These are phyloP conservation scores for Rhodotorula glutinis DNA, from an alignment of 1,284 basidiomycete genomes.

Conservation along the genomic window DNA sequence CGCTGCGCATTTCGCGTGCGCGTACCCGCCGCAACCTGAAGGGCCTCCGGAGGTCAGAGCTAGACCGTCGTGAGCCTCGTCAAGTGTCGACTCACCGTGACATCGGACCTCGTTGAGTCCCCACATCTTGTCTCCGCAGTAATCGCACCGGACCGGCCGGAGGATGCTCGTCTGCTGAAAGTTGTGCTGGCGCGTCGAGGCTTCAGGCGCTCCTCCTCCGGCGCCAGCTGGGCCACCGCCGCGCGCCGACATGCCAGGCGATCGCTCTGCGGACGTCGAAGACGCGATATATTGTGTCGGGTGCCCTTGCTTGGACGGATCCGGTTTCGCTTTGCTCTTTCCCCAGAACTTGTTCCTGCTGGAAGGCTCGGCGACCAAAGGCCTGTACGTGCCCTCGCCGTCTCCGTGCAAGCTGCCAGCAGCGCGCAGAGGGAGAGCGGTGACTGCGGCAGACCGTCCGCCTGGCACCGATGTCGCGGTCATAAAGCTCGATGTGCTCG, in stretches of 20 bases:
- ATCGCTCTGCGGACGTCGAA: background rate
- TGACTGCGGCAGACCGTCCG: background rate
- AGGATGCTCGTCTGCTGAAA: conserved; percentile 89
- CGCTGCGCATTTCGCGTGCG: conserved; percentile 53
- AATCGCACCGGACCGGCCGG: conserved; percentile 85
- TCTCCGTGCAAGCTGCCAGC: background rate
- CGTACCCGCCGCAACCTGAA: conserved; percentile 52
- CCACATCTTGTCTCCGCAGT: conserved; percentile 98
- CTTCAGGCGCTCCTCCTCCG: no score
- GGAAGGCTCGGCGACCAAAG: conserved; percentile 51
- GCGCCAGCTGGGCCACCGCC: no score
- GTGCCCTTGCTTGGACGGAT: background rate
- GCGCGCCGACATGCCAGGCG: no score
- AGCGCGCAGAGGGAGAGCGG: background rate
- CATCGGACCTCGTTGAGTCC: conserved; percentile 85
- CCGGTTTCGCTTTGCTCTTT: conserved; percentile 47
- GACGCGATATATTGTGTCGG: background rate
- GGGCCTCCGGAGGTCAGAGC: background rate
- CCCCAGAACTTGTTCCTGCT: conserved; percentile 56
- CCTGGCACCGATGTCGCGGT: no score
- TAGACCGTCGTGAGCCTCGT: no score
- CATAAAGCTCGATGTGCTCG: background rate
- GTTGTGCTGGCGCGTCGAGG: conserved; percentile 55
- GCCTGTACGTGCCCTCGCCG: conserved; percentile 20
- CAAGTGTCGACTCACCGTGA: conserved; percentile 59